Base-by-base conservation (phyloP, 2,329 filamentous ascomycete species). In the Fusarium agapanthi region DNA sequence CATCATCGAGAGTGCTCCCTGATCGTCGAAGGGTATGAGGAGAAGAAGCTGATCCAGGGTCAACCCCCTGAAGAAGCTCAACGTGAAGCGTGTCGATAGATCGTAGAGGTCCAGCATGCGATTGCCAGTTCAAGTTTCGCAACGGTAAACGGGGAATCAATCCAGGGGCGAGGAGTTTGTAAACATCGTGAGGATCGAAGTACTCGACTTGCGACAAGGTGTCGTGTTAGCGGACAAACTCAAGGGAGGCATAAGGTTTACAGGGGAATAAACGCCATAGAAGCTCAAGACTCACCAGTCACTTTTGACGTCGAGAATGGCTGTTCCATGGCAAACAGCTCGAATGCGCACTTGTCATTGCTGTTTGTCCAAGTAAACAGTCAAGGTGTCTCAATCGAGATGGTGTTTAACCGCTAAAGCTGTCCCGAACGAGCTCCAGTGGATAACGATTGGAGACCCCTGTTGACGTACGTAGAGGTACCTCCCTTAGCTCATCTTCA, bases 41-140 rank as follows among this genome's bases (percentile, higher is more conserved):
- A 66, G 72, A 79, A 28, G 81, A 65, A 20, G 82, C 72, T 41
- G 80, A 76, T 34, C 81, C 74, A 72, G 85, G 77, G 83, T 90
- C 80, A 77, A 83, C 86, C 81, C 89, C 85, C 13, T 91, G 88
- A n/a, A 95, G 86, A 66, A 98, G 90, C 69, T 97, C 95, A 77
- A 98, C 90, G 79, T 98, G 94, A 44, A 99, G 89, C 18, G 94
- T 95, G 78, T 95, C 92, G 80, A 99, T 99, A 20, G 96, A 98
- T 74, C 96, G 92, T 40, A 98, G 85, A 6, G 96, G 96, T 2
- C 96, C 92, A 34, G 92, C 92, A 69, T 97, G 94, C 20, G 96
- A 97, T 81, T 98, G 97, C 96, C 96, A 99, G 79, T 98, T 94
- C 50, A 99, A 90, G 78, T 98, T 97, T 72, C 91, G 92, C 41